Percentiles rank a stretch among this genome's conserved stretches.
Conservation (phyloP, 345 rosid genomes). For the Raphanus raphanistrum region DNA sequence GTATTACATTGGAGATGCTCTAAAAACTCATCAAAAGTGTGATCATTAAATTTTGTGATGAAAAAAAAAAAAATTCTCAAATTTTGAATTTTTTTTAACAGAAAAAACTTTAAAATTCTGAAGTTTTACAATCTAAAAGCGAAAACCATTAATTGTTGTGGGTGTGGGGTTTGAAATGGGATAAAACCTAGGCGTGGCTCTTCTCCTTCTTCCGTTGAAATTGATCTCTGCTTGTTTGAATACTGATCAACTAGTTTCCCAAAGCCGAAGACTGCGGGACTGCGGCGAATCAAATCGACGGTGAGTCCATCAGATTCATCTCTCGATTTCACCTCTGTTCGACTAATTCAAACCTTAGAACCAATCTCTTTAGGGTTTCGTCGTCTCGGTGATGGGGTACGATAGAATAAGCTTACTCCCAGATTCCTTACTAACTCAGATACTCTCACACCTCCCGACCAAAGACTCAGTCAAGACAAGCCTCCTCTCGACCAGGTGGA, state of each 20-base stretch:
- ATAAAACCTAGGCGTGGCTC: too few relatives aligned
- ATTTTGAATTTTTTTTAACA: too few relatives aligned
- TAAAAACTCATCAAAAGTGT: too few relatives aligned
- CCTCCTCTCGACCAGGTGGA: constrained; percentile 11
- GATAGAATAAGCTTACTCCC: neutral
- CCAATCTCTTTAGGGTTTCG: too few relatives aligned
- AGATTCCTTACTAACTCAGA: neutral
- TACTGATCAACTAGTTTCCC: neutral
- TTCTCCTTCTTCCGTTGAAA: too few relatives aligned
- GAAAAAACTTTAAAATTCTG: too few relatives aligned
- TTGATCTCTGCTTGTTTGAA: neutral
- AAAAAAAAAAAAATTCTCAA: too few relatives aligned
- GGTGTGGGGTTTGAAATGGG: too few relatives aligned
- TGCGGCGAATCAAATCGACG: neutral
- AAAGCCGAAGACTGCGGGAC: neutral
- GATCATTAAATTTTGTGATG: too few relatives aligned
- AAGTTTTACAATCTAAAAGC: too few relatives aligned
- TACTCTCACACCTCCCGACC: neutral
- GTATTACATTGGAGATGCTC: too few relatives aligned
- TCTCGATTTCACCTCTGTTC: neutral
- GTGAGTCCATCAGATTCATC: neutral
- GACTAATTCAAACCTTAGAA: neutral
- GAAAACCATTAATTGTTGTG: too few relatives aligned
- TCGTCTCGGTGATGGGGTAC: neutral
- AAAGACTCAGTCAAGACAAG: constrained; percentile 10